phyloP scores from a whole-genome alignment of 148 eudicot species.

The Silene latifolia region DNA sequence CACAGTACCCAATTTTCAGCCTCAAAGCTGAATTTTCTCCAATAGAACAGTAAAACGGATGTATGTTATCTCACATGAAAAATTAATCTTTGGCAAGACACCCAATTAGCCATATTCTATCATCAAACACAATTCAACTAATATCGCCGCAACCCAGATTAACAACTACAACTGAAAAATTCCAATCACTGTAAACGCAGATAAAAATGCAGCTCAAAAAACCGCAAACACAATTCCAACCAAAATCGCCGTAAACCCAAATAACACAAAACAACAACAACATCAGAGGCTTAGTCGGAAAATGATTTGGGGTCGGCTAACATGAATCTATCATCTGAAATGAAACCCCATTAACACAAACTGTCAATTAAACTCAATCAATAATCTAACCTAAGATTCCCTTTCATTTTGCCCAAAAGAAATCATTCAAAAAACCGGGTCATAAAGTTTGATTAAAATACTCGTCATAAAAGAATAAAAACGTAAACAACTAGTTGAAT shows the following conservation, averaged over 20 bases:
- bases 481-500: too few relatives aligned
- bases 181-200: too few relatives aligned
- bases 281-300: too few relatives aligned
- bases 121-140: slow-evolving; percentile 2
- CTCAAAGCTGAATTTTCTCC: neutral
- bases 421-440: neutral
- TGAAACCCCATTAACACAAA: neutral
- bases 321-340: too few relatives aligned
- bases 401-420: neutral
- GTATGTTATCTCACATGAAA: neutral
- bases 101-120: too few relatives aligned
- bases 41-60: neutral
- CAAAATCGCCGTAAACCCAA: neutral
- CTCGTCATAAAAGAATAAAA: too few relatives aligned
- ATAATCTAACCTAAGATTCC: neutral
- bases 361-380: neutral
- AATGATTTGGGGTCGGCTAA: too few relatives aligned
- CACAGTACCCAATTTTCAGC: neutral
- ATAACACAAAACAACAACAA: neutral
- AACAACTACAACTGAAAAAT: too few relatives aligned
- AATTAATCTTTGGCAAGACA: neutral
- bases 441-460: neutral
- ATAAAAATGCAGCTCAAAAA: too few relatives aligned
- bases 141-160: neutral
- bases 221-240: too few relatives aligned